These are phyloP conservation scores for Cytospora leucostoma DNA, from an alignment of 2,329 filamentous ascomycete species.

Conservation along the genomic window DNA sequence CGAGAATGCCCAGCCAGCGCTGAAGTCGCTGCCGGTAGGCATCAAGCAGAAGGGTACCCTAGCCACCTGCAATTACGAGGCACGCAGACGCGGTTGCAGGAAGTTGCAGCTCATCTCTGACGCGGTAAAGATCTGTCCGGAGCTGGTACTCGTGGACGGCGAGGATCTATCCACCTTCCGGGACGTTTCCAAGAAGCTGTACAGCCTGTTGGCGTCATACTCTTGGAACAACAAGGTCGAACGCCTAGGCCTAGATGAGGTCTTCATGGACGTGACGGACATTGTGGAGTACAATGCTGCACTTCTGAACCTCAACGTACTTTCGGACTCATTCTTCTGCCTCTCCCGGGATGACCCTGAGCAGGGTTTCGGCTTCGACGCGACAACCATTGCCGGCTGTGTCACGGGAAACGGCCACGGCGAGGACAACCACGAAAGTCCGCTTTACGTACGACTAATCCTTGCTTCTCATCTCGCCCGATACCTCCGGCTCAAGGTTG, in stretches of 20 bases:
- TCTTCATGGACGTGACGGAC: slow-evolving; percentile 82
- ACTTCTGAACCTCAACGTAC: slow-evolving; percentile 66
- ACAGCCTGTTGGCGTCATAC: slow-evolving; percentile 68
- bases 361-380: slow-evolving; percentile 78
- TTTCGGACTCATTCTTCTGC: slow-evolving; percentile 75
- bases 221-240: slow-evolving; percentile 81
- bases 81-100: slow-evolving; percentile 68
- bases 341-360: slow-evolving; percentile 73
- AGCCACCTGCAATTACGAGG: slow-evolving; percentile 93
- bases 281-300: slow-evolving; percentile 79
- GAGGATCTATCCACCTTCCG: slow-evolving; percentile 86
- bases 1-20: slow-evolving; percentile 73
- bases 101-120: slow-evolving; percentile 88
- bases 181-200: slow-evolving; percentile 80
- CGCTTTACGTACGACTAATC: slow-evolving; percentile 61
- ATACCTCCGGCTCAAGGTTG: slow-evolving; percentile 70
- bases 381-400: slow-evolving; percentile 65
- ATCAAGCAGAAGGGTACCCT: slow-evolving; percentile 93
- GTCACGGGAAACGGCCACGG: slow-evolving; percentile 37
- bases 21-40: slow-evolving; percentile 75
- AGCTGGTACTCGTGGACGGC: slow-evolving; percentile 81
- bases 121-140: slow-evolving; percentile 77
- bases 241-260: slow-evolving; percentile 87
- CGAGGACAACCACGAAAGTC: slow-evolving; percentile 3
- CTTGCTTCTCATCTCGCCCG: slow-evolving; percentile 81